Conservation (phyloP, 805 yeast genomes). For the Schwanniomyces pseudopolymorphus region DNA sequence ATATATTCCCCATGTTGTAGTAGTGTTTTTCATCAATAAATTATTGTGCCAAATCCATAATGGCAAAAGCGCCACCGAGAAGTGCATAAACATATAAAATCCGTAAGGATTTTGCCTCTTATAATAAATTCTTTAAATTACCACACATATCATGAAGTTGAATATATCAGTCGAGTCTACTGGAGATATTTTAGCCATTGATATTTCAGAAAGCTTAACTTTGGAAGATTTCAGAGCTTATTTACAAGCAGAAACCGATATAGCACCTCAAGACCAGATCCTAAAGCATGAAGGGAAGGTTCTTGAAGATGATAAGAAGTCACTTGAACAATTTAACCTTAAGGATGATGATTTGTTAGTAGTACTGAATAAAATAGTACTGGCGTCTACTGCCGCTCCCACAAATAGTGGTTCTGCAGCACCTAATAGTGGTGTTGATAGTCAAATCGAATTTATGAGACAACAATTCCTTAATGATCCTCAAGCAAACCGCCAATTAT, state of each 20-base stretch:
- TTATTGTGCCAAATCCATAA: not conserved
- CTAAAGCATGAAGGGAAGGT: slow-evolving; percentile 47
- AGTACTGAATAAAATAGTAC: slow-evolving; percentile 19
- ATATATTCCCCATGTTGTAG: not conserved
- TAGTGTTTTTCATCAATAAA: not conserved
- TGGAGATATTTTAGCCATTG: slow-evolving; percentile 44
- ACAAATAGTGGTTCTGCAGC: not conserved
- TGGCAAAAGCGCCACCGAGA: not conserved
- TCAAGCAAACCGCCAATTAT: slow-evolving; percentile 32
- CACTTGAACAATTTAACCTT: slow-evolving; percentile 49
- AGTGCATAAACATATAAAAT: not conserved
- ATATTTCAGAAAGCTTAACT: slow-evolving; percentile 63
- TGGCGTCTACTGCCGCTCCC: slow-evolving; percentile 7
- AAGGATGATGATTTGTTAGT: slow-evolving; percentile 61
- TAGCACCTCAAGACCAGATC: slow-evolving; percentile 47
- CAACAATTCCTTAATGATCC: slow-evolving; percentile 48
- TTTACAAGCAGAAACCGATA: slow-evolving; percentile 65
- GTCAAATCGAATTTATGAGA: slow-evolving; percentile 49
- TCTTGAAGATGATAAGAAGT: slow-evolving; percentile 26
- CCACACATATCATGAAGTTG: slow-evolving; percentile 18
- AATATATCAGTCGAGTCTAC: slow-evolving; percentile 23
- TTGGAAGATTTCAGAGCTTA: slow-evolving; percentile 71
- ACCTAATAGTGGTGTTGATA: slow-evolving; percentile 15
- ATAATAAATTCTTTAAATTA: not conserved
- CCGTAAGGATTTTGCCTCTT: not conserved